Base-by-base conservation (phyloP, 2,329 filamentous ascomycete genomes). In the Arthroderma sp. region DNA sequence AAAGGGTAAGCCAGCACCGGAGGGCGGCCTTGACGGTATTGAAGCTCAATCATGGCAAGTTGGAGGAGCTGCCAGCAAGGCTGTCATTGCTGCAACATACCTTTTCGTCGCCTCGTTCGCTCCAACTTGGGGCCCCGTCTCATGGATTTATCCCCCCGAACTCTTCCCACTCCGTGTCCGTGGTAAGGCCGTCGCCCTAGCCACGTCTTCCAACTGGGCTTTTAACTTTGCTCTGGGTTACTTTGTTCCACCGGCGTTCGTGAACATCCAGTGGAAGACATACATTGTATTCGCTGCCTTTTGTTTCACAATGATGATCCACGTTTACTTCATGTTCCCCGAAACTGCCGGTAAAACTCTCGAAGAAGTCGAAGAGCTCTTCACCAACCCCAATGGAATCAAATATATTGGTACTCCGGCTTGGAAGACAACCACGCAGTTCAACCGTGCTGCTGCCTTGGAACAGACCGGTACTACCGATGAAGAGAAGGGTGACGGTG, bases 211-310 rank as follows among this genome's bases (percentile, higher is more conserved):
- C 6, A 81, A 81, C 61, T 81, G 78, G 78, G 70, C 71, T 45
- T 78, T 78, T 56, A 77, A 77, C 60, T 79, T 64, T 44, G 64
- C 66, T 1, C 58, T 70, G 27, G 66, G 65, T n/a, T 71, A 73
- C 55, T 78, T 78, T 50, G 71, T 76, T 0, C 73, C 75, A 0
- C 73, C 74, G 0, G 70, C 74, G 0, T 78, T 78, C 51, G 70
- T 71, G 51, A 77, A 71, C 57, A 77, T 77, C 52, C 54, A 68
- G 50, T 77, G 73, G 66, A 62, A 74, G 54, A 78, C 78, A 50
- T 88, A 87, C 62, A 75, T 87, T 61, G 70, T 89, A 50, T 89
- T 89, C 56, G 84, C 73, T 8, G 72, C 78, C 10, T 85, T 86
- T 68, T 83, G 82, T 57, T 71, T 71, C 1, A 69, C 71, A 4